phyloP scores from a whole-genome alignment of 805 yeast species.

The Pichia deserticola region DNA sequence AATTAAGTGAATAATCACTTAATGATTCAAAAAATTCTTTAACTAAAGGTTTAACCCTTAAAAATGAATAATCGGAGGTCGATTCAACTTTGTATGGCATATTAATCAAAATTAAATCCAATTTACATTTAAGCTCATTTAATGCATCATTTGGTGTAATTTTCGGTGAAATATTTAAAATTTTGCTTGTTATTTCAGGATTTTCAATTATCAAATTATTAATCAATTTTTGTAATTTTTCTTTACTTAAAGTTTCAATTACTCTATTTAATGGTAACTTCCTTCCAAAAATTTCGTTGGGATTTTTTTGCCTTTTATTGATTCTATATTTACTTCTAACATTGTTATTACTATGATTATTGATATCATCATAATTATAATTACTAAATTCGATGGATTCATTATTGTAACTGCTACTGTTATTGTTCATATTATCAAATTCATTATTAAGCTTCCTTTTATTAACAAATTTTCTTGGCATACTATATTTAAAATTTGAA shows the following conservation, averaged over 20 bases:
- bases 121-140: slow-evolving; percentile 39
- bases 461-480: not conserved
- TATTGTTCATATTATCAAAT: too few species aligned
- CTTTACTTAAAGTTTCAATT: slow-evolving; percentile 59
- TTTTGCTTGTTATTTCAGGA: slow-evolving; percentile 52
- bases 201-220: slow-evolving; percentile 46
- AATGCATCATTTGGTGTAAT: slow-evolving; percentile 50
- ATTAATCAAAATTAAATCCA: slow-evolving; percentile 36
- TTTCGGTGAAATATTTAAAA: slow-evolving; percentile 47
- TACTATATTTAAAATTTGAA: not conserved
- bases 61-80: slow-evolving; percentile 66
- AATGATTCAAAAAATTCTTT: slow-evolving; percentile 64
- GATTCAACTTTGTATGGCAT: slow-evolving; percentile 74
- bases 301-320: slow-evolving; percentile 30
- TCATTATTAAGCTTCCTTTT: slow-evolving; percentile 1
- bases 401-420: too few species aligned
- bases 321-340: not conserved
- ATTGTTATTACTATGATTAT: not conserved
- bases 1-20: slow-evolving; percentile 66
- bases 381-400: too few species aligned
- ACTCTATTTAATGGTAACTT: slow-evolving; percentile 55
- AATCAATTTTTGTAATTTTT: slow-evolving; percentile 46
- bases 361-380: not conserved
- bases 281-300: slow-evolving; percentile 41
- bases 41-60: slow-evolving; percentile 61